A percentile compares a stretch with the other conserved stretches of the same genome.
Conservation (phyloP, 2,329 filamentous ascomycete genomes). For the Colletotrichum tanaceti region DNA sequence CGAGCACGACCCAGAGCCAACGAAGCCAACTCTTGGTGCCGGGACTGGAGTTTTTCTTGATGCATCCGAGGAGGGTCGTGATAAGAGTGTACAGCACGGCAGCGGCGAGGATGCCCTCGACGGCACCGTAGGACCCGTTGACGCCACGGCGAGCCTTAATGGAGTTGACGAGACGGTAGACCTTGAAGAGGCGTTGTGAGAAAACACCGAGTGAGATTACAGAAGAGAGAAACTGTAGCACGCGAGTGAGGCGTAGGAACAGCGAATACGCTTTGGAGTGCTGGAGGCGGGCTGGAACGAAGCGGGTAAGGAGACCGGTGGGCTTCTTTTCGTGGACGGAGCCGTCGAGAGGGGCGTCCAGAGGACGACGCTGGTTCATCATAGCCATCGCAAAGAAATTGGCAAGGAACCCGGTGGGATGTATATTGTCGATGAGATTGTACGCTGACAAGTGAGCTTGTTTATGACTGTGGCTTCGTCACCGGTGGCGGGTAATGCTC, state of each 20-base stretch:
- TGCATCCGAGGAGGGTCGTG: conserved; percentile 49
- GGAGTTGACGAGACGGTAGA: conserved; percentile 51
- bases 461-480: background rate
- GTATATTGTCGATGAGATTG: no score
- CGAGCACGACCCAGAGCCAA: conserved; percentile 55
- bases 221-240: conserved; percentile 58
- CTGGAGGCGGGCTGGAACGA: conserved; percentile 39
- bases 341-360: conserved; percentile 9
- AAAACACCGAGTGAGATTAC: conserved; percentile 57
- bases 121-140: conserved; percentile 49
- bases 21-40: conserved; percentile 49
- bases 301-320: conserved; percentile 42
- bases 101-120: conserved; percentile 58
- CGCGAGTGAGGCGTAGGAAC: conserved; percentile 52
- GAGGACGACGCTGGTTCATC: background rate
- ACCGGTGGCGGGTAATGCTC: background rate
- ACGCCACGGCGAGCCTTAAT: conserved; percentile 49
- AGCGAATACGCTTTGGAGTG: conserved; percentile 41
- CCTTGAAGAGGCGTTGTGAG: conserved; percentile 53
- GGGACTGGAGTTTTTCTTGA: conserved; percentile 45
- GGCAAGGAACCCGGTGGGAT: no score
- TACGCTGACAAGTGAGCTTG: background rate
- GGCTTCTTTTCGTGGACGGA: conserved; percentile 9
- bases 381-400: background rate
- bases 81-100: conserved; percentile 57